Conservation (phyloP, 2,329 filamentous ascomycete genomes). For the Talaromyces funiculosus region DNA sequence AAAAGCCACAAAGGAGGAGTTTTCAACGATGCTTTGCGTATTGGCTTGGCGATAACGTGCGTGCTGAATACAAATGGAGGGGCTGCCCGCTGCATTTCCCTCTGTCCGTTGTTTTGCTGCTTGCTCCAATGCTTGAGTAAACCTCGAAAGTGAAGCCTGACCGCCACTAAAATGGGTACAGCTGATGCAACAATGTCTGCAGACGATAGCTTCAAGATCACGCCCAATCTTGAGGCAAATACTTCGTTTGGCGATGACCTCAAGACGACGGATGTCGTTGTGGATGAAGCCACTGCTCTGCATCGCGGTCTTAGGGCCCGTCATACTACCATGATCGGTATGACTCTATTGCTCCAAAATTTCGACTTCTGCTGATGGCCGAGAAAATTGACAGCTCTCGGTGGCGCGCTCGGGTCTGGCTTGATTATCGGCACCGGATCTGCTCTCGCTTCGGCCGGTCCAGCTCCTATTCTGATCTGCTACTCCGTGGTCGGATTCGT, state of each 20-base stretch:
- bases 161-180: background rate
- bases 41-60: background rate
- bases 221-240: background rate
- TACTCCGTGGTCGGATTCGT: slow-evolving; percentile 46
- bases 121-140: background rate
- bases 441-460: slow-evolving; percentile 23
- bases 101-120: background rate
- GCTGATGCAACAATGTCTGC: background rate
- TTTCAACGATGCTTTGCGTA: background rate
- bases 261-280: slow-evolving; percentile 6
- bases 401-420: slow-evolving; percentile 40
- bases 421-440: slow-evolving; percentile 39
- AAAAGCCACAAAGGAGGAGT: background rate
- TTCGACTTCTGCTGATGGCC: background rate
- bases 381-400: slow-evolving; percentile 30
- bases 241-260: slow-evolving; percentile 16
- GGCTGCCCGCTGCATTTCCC: background rate
- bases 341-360: background rate
- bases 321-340: slow-evolving; percentile 40
- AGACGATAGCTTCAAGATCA: background rate
- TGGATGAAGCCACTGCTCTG: slow-evolving; percentile 29
- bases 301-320: slow-evolving; percentile 39
- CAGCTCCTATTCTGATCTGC: slow-evolving; percentile 39
- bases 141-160: background rate
- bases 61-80: background rate